Conservation (phyloP, 148 eudicot species). For the Nepenthes gracilis region DNA sequence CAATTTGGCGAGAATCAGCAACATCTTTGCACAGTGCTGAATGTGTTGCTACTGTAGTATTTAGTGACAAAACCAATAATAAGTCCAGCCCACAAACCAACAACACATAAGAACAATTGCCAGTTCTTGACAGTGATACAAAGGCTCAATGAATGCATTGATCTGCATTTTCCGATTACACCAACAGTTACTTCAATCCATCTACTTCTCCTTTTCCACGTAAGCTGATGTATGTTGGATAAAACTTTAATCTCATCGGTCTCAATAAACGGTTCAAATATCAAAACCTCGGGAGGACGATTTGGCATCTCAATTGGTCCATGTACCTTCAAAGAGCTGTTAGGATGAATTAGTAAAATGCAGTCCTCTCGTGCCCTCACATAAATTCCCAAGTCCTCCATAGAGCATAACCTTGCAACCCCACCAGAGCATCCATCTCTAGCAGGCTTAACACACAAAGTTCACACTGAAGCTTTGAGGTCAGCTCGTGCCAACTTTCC, state of each 20-base stretch:
- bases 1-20: too few relatives aligned
- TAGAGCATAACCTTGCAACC: conserved; percentile 71
- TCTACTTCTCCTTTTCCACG: conserved; percentile 76
- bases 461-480: conserved; percentile 50
- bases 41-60: too few relatives aligned
- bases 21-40: too few relatives aligned
- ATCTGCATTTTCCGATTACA: conserved; percentile 63
- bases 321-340: conserved; percentile 87
- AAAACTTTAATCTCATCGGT: conserved; percentile 77
- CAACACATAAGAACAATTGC: conserved; percentile 68
- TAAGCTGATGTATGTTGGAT: conserved; percentile 29
- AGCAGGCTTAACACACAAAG: conserved; percentile 75
- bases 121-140: conserved; percentile 76
- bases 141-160: conserved; percentile 79
- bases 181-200: conserved; percentile 92
- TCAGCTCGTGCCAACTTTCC: conserved; percentile 56
- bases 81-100: too few relatives aligned
- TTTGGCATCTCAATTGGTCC: conserved; percentile 87
- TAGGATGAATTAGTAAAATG: conserved; percentile 55
- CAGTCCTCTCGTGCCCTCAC: conserved; percentile 55
- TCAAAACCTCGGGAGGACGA: conserved; percentile 70
- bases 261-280: conserved; percentile 88
- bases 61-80: too few relatives aligned
- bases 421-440: conserved; percentile 97
- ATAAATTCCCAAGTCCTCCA: conserved; percentile 57